phyloP scores from a whole-genome alignment of 495 filamentous ascomycete species.

The Penicillium nucicola region DNA sequence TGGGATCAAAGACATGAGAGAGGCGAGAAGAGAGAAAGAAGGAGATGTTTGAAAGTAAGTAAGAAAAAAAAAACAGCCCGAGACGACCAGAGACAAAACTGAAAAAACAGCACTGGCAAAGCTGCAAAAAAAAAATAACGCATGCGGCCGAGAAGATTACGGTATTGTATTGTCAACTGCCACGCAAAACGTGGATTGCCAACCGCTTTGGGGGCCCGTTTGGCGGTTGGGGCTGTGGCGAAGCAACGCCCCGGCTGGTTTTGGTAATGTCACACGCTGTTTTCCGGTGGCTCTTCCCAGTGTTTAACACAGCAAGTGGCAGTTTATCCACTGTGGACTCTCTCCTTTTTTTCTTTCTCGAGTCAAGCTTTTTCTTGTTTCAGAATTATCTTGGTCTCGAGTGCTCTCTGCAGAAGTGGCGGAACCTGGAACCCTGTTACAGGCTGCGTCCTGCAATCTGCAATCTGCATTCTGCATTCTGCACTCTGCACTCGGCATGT shows the following conservation, averaged over 20 bases:
- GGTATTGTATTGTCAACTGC: slow-evolving; percentile 7
- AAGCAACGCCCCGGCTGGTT: background rate
- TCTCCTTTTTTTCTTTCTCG: too few relatives aligned
- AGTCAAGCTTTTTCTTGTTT: too few relatives aligned
- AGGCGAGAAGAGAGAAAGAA: background rate
- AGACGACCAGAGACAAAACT: background rate
- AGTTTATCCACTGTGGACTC: background rate
- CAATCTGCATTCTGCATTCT: too few relatives aligned
- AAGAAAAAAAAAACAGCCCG: background rate
- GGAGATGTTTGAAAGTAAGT: slow-evolving; percentile 1
- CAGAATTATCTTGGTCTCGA: too few relatives aligned
- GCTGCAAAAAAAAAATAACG: slow-evolving; percentile 4
- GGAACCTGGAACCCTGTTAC: too few relatives aligned
- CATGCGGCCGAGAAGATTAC: slow-evolving; percentile 1
- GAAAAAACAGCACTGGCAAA: background rate
- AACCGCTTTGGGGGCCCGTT: background rate
- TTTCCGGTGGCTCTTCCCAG: too few relatives aligned
- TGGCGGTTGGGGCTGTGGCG: slow-evolving; percentile 3
- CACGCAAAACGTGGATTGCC: slow-evolving; percentile 6
- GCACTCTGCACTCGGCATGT: too few relatives aligned
- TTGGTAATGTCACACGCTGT: background rate
- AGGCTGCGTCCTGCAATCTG: too few relatives aligned
- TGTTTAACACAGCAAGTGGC: too few relatives aligned
- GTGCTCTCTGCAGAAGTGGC: too few relatives aligned
- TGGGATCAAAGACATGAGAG: background rate